Base-by-base conservation (phyloP, 192 early-diverging fungal genomes). In the Backusella tarrabulga region DNA sequence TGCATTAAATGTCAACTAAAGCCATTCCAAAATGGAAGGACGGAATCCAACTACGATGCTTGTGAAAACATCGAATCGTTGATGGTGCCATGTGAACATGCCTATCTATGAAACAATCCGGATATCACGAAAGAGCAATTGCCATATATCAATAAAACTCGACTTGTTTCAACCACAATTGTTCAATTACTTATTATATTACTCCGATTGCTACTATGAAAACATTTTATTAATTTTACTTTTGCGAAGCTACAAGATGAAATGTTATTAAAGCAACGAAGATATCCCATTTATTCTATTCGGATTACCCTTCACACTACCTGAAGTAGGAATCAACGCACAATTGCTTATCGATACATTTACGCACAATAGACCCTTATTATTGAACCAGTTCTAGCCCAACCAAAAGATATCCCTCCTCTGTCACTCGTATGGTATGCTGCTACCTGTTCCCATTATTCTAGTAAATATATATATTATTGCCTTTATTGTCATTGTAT, bases 131-230 rank as follows among this genome's bases (percentile, higher is more conserved):
- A 69, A 79, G 81, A 34, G 86, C 89, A 11, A 84, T 83, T 73
- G 82, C n/a, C 89, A 90, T 50, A 86, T 82, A 3, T 79, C 86
- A 26, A 74, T 88, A 4, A 87, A 90, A 56, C 79, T 90, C 44
- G 67, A 80, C 8, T 79, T 90, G 56, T 88, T 84, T 66, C 67
- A 76, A 21, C 72, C 80, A 9, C 50, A 72, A 15, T 41, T 82
- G 5, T 82, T 73, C 40, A 50, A 34, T 6, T 32, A 32, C 29
- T 1, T 32, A 32, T 32, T 32, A 32, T 32, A 32, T 32, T 0
- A 1, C 29, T 32, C 29, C 29, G 29, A 1, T 32, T 32, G 1
- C 29, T 32, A 32, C 1, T 32, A 32, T 32, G 29, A 32, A 32
- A 32, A 32, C 1, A 32, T 32, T 32, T 32, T 32, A 32, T 32